A percentile compares a stretch with the other conserved stretches of the same genome.
phyloP scores from a whole-genome alignment of 2,329 filamentous ascomycete genomes.

The Calonectria hongkongensis region DNA sequence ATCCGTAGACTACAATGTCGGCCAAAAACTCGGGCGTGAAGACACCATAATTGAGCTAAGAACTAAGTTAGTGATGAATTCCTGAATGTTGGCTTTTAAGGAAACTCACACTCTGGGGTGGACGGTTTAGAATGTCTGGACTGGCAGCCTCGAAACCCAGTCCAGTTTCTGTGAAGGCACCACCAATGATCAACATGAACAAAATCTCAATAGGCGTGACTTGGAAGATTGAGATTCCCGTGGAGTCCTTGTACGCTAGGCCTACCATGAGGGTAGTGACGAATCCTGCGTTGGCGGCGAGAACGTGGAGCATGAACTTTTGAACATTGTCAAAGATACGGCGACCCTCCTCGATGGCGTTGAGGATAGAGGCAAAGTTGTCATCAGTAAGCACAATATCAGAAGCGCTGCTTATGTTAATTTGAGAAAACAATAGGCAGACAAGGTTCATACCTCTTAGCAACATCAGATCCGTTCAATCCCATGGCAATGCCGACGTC shows the following conservation, averaged over 20 bases:
- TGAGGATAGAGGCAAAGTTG: conserved; percentile 72
- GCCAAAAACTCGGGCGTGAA: conserved; percentile 79
- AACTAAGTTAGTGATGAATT: background rate
- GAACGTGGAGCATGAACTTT: conserved; percentile 80
- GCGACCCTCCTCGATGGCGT: conserved; percentile 78
- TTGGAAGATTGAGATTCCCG: conserved; percentile 80
- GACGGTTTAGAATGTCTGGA: conserved; percentile 79
- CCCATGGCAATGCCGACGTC: conserved; percentile 84
- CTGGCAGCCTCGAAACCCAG: conserved; percentile 81
- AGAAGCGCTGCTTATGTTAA: conserved; percentile 62
- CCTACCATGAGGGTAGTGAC: conserved; percentile 80
- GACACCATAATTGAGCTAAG: conserved; percentile 68
- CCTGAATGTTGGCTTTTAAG: too few species aligned
- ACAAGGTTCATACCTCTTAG: conserved; percentile 71
- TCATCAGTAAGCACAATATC: conserved; percentile 81
- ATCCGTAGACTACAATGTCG: conserved; percentile 78
- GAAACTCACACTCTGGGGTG: conserved; percentile 64
- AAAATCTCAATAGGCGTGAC: conserved; percentile 82
- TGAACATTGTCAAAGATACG: conserved; percentile 83
- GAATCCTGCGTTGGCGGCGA: conserved; percentile 81
- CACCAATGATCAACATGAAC: conserved; percentile 85
- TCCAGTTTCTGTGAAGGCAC: conserved; percentile 81
- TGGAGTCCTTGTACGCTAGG: conserved; percentile 79
- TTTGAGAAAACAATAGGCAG: too few species aligned
- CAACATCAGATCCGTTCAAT: conserved; percentile 78